Percentiles rank a stretch among this genome's conserved stretches.
These are phyloP conservation scores for Fusarium camptoceras DNA, from an alignment of 2,329 filamentous ascomycete species.

Conservation along the genomic window DNA sequence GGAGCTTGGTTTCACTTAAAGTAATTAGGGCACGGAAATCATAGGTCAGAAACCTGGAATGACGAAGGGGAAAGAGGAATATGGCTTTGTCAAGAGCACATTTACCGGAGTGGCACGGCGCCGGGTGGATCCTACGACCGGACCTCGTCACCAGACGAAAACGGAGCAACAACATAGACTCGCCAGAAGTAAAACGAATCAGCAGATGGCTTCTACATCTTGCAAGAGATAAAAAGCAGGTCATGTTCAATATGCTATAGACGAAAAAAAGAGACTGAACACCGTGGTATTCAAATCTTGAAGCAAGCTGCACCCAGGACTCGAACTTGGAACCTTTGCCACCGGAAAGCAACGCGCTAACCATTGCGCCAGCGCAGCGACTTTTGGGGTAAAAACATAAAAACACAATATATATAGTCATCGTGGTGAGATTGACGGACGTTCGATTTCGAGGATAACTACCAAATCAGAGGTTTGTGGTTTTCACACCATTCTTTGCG, in stretches of 20 bases:
- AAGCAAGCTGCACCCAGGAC: constrained; percentile 43
- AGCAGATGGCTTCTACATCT: no score
- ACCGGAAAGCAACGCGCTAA: constrained; percentile 51
- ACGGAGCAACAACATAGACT: not conserved
- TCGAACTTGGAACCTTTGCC: constrained; percentile 53
- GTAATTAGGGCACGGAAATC: fast-evolving
- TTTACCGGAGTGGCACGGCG: not conserved
- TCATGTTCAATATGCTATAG: not conserved
- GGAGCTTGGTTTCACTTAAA: no score
- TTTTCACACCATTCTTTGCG: no score
- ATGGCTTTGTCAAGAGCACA: not conserved
- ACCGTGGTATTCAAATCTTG: not conserved
- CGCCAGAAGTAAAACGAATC: not conserved
- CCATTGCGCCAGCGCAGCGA: constrained; percentile 43
- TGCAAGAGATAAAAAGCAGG: not conserved
- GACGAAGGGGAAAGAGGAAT: not conserved
- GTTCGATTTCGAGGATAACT: no score
- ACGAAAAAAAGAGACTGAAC: not conserved
- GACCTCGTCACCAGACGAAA: not conserved
- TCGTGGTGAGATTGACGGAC: fast-evolving
- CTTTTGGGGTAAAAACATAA: not conserved
- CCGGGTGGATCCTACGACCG: not conserved
- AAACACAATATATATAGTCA: not conserved
- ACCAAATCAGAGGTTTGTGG: not conserved
- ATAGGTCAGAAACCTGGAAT: not conserved